Conservation (phyloP, 129 eudicot genomes). For the Flaveria robusta region DNA sequence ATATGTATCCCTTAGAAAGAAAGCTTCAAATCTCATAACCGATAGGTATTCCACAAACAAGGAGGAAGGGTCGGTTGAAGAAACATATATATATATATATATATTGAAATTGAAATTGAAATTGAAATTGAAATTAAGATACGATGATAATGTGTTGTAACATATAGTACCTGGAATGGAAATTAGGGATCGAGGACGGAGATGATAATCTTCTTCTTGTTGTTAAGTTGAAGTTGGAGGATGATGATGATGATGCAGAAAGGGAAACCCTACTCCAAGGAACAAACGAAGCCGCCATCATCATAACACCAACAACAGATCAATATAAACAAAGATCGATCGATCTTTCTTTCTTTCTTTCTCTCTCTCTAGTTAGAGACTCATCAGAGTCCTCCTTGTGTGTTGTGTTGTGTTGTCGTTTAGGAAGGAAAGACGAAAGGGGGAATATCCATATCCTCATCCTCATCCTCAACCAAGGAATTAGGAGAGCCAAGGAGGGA, state of each 20-base stretch:
- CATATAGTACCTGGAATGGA: constrained; percentile 23
- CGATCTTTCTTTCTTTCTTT: neutral
- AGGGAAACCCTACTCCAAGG: neutral
- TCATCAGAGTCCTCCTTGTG: neutral
- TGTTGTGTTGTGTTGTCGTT: constrained; percentile 13
- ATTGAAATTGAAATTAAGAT: too few species aligned
- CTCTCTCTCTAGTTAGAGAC: too few species aligned
- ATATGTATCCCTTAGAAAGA: too few species aligned
- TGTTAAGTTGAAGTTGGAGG: neutral
- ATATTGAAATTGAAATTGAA: too few species aligned
- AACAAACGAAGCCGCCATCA: constrained; percentile 23
- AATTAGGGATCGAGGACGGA: neutral
- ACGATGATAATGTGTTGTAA: too few species aligned
- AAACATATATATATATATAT: too few species aligned
- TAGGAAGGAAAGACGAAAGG: too few species aligned
- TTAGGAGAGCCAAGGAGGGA: neutral
- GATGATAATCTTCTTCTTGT: too few species aligned
- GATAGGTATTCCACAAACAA: too few species aligned
- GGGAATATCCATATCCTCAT: neutral
- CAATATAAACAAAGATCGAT: neutral
- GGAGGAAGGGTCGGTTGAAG: too few species aligned
- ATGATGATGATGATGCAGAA: constrained; percentile 6
- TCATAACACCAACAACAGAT: neutral
- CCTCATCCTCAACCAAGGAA: neutral
- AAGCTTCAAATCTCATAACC: too few species aligned